A percentile compares a stretch with the other conserved stretches of the same genome.
Evolutionary conservation across 805 yeast genomes (phyloP).

Genomic region (Yarrowia porcina): DNA sequence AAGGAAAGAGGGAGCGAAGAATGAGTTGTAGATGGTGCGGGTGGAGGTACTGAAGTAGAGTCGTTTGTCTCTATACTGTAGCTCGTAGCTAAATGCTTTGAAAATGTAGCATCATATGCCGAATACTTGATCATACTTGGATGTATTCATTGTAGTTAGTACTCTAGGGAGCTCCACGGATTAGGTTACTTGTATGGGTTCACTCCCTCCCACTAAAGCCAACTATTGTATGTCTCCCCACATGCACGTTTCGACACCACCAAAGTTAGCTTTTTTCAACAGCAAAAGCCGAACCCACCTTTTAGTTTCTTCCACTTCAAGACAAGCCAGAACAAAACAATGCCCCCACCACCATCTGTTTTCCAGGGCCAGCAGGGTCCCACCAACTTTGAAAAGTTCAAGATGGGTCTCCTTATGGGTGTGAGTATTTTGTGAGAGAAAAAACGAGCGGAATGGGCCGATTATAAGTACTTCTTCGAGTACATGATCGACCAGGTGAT

Average conservation of each 20-base stretch:
- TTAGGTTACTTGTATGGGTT: not conserved
- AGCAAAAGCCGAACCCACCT: slow-evolving; percentile 19
- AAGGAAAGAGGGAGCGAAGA: too few species aligned
- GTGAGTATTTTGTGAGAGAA: slow-evolving; percentile 39
- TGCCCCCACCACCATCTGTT: slow-evolving; percentile 38
- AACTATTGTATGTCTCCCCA: not conserved
- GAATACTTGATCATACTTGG: too few species aligned
- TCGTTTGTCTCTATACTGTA: too few species aligned
- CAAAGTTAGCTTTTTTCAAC: slow-evolving; percentile 4
- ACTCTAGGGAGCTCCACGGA: too few species aligned
- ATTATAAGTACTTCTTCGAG: too few species aligned
- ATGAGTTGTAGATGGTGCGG: too few species aligned
- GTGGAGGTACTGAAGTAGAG: too few species aligned
- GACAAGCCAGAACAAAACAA: slow-evolving; percentile 26
- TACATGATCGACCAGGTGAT: too few species aligned
- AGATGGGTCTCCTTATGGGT: slow-evolving; percentile 99
- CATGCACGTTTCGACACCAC: slow-evolving; percentile 7
- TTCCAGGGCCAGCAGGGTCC: slow-evolving; percentile 45
- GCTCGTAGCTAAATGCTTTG: too few species aligned
- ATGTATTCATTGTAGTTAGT: too few species aligned
- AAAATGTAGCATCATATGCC: too few species aligned
- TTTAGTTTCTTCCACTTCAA: not conserved
- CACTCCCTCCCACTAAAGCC: not conserved
- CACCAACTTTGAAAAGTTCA: slow-evolving; percentile 90
- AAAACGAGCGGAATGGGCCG: not conserved